Percentiles rank a stretch among this genome's conserved stretches.
Conservation (phyloP, 73 alveolate genomes). For the Tetrahymena thermophila region DNA sequence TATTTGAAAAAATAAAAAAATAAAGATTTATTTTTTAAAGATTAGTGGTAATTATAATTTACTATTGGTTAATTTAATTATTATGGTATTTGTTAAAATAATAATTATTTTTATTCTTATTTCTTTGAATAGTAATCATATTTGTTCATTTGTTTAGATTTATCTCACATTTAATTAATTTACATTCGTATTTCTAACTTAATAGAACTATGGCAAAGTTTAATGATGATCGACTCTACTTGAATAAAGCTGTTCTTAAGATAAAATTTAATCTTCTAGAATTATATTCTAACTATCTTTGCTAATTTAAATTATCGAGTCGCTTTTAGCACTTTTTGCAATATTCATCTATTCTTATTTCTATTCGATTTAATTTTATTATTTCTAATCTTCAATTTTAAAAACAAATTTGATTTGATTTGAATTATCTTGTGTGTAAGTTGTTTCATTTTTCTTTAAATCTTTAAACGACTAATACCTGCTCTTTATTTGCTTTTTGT, state of each 20-base stretch:
- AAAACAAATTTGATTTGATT: background rate
- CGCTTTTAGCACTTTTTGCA: background rate
- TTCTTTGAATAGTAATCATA: too few species aligned
- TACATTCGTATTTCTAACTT: background rate
- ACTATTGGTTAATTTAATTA: too few species aligned
- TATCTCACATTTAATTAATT: too few species aligned
- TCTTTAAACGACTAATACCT: background rate
- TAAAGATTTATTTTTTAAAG: too few species aligned
- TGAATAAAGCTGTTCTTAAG: background rate
- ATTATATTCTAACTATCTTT: too few species aligned
- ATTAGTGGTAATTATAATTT: too few species aligned
- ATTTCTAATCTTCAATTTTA: background rate
- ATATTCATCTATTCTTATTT: background rate
- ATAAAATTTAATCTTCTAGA: background rate
- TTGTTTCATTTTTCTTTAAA: background rate
- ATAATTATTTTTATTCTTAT: too few species aligned
- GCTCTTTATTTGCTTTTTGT: too few species aligned
- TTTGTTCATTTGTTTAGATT: too few species aligned
- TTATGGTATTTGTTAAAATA: too few species aligned
- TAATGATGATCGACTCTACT: background rate
- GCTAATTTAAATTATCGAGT: background rate
- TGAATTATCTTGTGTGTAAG: background rate
- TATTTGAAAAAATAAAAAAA: too few species aligned
- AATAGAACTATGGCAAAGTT: background rate
- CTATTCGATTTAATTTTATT: background rate